These are phyloP conservation scores for Crithidia thermophila DNA, from an alignment of 208 protist species.

Conservation along the genomic window DNA sequence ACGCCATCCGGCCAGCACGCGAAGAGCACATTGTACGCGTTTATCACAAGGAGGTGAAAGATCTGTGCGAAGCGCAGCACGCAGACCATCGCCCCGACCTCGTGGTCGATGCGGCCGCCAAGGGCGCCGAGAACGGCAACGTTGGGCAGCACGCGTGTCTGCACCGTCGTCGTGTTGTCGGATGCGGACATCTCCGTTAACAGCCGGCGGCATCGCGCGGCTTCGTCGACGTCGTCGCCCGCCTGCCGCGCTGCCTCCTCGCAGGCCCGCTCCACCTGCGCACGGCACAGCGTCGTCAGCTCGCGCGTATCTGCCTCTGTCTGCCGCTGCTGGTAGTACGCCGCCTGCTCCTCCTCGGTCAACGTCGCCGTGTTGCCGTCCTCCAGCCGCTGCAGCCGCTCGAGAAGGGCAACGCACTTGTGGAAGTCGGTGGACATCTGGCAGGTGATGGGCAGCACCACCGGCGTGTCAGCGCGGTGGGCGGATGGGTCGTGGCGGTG, in stretches of 20 bases:
- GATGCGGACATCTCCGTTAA: conserved; percentile 8
- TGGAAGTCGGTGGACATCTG: conserved; percentile 87
- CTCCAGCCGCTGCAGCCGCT: conserved; percentile 30
- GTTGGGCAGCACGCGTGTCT: conserved; percentile 52
- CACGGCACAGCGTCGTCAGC: conserved; percentile 2
- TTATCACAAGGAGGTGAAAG: conserved; percentile 48
- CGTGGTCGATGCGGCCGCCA: conserved; percentile 84
- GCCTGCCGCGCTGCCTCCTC: conserved; percentile 13
- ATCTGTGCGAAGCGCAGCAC: conserved; percentile 35
- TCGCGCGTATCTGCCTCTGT: not conserved
- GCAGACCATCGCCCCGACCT: conserved; percentile 46
- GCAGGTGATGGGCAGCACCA: conserved; percentile 58
- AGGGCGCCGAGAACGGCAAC: conserved; percentile 61
- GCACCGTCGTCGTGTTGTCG: not conserved
- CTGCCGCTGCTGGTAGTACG: not conserved
- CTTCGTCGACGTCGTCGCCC: conserved; percentile 7
- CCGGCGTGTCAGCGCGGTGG: conserved; percentile 3
- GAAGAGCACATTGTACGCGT: conserved; percentile 61
- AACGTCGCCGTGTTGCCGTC: conserved; percentile 7
- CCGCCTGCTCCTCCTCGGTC: not conserved
- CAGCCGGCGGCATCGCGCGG: conserved; percentile 10
- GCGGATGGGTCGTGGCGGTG: not conserved
- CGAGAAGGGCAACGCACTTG: conserved; percentile 60
- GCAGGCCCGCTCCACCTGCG: conserved; percentile 2
- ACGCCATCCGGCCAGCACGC: conserved; percentile 74